Evolutionary conservation across 441 rosid species (phyloP).

Genomic region (Omphalea diandra): DNA sequence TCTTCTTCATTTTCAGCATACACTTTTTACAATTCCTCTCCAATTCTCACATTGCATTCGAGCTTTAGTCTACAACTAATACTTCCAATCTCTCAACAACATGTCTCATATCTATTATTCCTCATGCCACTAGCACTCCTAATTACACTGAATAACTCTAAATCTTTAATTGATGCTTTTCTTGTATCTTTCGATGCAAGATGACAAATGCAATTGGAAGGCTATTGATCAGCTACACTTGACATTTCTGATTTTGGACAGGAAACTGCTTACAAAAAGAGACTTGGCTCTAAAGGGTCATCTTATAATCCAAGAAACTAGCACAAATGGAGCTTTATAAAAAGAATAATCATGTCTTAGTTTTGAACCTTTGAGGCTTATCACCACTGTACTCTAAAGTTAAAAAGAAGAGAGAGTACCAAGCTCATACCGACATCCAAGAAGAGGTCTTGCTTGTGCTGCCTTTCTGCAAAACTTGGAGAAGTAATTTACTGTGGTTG

Average conservation of each 20-base stretch:
- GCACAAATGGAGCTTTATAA: not conserved
- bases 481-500: not conserved
- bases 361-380: slow-evolving; percentile 4
- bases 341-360: slow-evolving; percentile 4
- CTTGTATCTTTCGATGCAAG: not conserved
- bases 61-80: no score
- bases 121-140: not conserved
- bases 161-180: not conserved
- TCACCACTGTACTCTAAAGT: not conserved
- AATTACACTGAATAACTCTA: not conserved
- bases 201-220: not conserved
- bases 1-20: no score
- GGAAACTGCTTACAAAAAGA: not conserved
- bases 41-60: no score
- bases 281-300: not conserved
- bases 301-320: not conserved
- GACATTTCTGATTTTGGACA: not conserved
- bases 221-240: not conserved
- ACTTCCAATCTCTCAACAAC: no score
- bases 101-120: no score
- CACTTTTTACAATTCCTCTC: no score
- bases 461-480: slow-evolving; percentile 4
- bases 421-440: slow-evolving; percentile 56
- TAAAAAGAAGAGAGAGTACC: slow-evolving; percentile 3
- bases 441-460: slow-evolving; percentile 25